Conservation (phyloP, 129 eudicot genomes). For the Glebionis coronaria region DNA sequence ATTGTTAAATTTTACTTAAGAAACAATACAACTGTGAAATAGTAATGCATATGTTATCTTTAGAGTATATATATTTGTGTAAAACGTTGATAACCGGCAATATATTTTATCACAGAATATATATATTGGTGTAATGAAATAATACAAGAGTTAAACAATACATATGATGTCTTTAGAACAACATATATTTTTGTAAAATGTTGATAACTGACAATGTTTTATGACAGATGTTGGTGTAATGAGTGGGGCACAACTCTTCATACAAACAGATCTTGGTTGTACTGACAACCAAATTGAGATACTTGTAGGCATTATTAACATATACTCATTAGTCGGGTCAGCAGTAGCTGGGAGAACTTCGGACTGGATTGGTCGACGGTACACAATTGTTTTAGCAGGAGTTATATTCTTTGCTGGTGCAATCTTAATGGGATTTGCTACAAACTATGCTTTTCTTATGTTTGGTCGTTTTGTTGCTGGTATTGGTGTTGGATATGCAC, state of each 20-base stretch:
- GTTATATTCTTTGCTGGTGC: conserved; percentile 63
- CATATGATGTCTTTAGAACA: neutral
- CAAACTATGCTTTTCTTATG: conserved; percentile 59
- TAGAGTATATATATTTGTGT: neutral
- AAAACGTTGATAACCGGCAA: neutral
- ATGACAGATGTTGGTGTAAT: conserved; percentile 68
- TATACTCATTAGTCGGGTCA: conserved; percentile 55
- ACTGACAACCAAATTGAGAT: conserved; percentile 41
- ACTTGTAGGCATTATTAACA: conserved; percentile 47
- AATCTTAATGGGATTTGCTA: conserved; percentile 63
- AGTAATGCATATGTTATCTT: neutral
- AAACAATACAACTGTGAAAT: neutral
- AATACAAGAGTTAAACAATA: neutral
- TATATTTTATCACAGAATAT: conserved; percentile 33
- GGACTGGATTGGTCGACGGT: conserved; percentile 79
- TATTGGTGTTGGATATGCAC: conserved; percentile 66
- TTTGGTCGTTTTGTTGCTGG: conserved; percentile 73
- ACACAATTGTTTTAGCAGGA: conserved; percentile 56
- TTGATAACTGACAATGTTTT: neutral
- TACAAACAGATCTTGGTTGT: conserved; percentile 28
- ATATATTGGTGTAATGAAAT: conserved; percentile 82
- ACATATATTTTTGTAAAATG: neutral
- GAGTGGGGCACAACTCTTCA: conserved; percentile 67
- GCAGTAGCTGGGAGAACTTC: conserved; percentile 61
- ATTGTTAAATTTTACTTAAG: too few species aligned